Evolutionary conservation across 2,329 filamentous ascomycete genomes (phyloP).

Genomic region (Verticillium isaacii): DNA sequence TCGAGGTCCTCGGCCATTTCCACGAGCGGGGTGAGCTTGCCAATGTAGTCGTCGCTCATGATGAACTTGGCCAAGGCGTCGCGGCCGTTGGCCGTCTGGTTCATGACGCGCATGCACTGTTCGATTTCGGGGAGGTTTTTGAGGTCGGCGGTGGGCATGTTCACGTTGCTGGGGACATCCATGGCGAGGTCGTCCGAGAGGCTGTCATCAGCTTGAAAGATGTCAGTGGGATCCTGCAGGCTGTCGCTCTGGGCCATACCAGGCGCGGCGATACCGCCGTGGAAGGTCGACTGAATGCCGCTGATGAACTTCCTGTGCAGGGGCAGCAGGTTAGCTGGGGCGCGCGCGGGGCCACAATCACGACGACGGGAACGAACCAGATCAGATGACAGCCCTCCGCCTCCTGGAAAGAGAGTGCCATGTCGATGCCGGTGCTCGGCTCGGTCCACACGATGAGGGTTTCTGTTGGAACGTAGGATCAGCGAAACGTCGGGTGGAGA

Average conservation of each 20-base stretch:
- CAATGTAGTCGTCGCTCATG: slow-evolving; percentile 79
- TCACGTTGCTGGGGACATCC: slow-evolving; percentile 66
- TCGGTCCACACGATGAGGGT: slow-evolving; percentile 99
- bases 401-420: slow-evolving; percentile 98
- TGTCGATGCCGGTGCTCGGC: slow-evolving; percentile 75
- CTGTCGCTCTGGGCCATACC: slow-evolving; percentile 39
- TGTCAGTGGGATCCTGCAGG: slow-evolving; percentile 18
- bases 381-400: slow-evolving; percentile 89
- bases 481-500: slow-evolving; percentile 20
- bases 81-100: slow-evolving; percentile 67
- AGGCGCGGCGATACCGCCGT: slow-evolving; percentile 51
- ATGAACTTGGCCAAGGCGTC: slow-evolving; percentile 87
- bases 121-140: slow-evolving; percentile 82
- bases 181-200: slow-evolving; percentile 81
- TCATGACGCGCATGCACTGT: slow-evolving; percentile 74
- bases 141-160: slow-evolving; percentile 75
- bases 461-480: slow-evolving; percentile 49
- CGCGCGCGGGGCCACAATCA: not conserved
- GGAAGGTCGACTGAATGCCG: slow-evolving; percentile 73
- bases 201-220: slow-evolving; percentile 61
- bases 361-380: slow-evolving; percentile 56
- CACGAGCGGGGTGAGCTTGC: slow-evolving; percentile 80
- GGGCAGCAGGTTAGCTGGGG: slow-evolving; percentile 16
- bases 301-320: slow-evolving; percentile 79
- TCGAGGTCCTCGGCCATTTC: slow-evolving; percentile 88